Evolutionary conservation across 1,139 yeast species (phyloP), one percentile per base, ranked within the genome.

Genomic region (Debaryomyces coudertii): DNA sequence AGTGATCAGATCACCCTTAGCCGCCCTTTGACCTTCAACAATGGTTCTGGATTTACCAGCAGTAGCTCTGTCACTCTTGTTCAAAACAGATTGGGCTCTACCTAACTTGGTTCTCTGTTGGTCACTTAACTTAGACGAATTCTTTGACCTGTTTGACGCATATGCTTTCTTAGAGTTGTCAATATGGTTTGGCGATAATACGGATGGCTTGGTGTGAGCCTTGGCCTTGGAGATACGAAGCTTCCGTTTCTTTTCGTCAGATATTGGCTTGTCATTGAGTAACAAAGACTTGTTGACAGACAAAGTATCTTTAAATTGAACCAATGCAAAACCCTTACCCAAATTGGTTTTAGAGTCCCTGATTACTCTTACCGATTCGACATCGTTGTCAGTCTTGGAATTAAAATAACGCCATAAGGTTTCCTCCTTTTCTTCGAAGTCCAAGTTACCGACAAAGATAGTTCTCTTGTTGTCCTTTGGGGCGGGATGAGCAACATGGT

Each of bases 291-390:
- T 87, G 53, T 86, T 84, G 11, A 95, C 97, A 33, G 86, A 77
- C 48, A 85, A 79, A 22, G 92, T 71, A 65, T 92, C 97, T 52
- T 77, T 80, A 70, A 92, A 95, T 67, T 93, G 98, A 28, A 95
- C 90, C 64, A 90, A 88, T 4, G 97, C 99, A 71, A 95, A 92
- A 4, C 99, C 99, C 69, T 93, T 95, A 55, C 99, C 99, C 52
- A 93, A 75, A 59, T 95, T 93, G 24, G 98, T 93, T 68, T 89
- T 89, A 15, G 96, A 71, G 64, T 95, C 99, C 61, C 99, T 83
- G 29, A 95, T 81, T 44, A 95, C 78, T 63, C 99, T 81, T 22
- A 92, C 97, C 52, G 89, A 85, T 63, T 90, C 97, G 45, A 95
- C 85, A 47, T 73, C 80, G 36, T 80, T 80, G 40, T 90, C 90